Evolutionary conservation across 805 yeast genomes (phyloP).

Genomic region (Pichia ethanolica): DNA sequence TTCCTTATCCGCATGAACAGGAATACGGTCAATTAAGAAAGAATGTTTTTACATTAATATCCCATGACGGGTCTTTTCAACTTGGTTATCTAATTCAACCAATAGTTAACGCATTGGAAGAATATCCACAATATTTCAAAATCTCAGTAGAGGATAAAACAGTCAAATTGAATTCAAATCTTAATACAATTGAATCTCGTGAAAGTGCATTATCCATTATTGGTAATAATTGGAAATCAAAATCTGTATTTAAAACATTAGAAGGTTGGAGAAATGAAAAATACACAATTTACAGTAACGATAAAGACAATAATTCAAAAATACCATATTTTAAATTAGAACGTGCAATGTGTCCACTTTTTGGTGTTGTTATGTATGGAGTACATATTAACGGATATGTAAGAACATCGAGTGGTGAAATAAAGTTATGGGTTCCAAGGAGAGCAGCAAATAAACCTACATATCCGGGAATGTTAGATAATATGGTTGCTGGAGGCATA

Average conservation of each 20-base stretch:
- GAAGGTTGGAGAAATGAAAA: conserved; percentile 84
- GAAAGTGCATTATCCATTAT: conserved; percentile 34
- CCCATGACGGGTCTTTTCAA: conserved; percentile 30
- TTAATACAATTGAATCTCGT: conserved; percentile 35
- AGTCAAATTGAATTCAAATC: conserved; percentile 24
- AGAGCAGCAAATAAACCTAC: conserved; percentile 75
- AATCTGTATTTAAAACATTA: conserved; percentile 31
- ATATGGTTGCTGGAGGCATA: conserved; percentile 92
- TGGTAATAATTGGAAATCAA: conserved; percentile 35
- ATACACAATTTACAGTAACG: conserved; percentile 61
- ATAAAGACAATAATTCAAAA: conserved; percentile 14
- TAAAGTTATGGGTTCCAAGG: conserved; percentile 77
- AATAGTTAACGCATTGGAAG: conserved; percentile 25
- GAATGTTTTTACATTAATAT: conserved; percentile 26
- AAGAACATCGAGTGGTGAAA: conserved; percentile 29
- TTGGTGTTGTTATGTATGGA: conserved; percentile 89
- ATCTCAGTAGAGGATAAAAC: conserved; percentile 22
- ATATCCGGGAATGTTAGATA: conserved; percentile 85
- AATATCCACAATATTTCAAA: conserved; percentile 15
- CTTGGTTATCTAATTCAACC: conserved; percentile 34
- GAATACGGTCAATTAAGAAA: conserved; percentile 9
- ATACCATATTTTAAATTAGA: conserved; percentile 64
- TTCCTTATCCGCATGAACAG: conserved; percentile 25
- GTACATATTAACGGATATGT: conserved; percentile 80
- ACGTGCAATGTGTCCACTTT: conserved; percentile 68